Evolutionary conservation across 192 early-diverging fungal genomes (phyloP).

Genomic region (Obelidium mucronatum): DNA sequence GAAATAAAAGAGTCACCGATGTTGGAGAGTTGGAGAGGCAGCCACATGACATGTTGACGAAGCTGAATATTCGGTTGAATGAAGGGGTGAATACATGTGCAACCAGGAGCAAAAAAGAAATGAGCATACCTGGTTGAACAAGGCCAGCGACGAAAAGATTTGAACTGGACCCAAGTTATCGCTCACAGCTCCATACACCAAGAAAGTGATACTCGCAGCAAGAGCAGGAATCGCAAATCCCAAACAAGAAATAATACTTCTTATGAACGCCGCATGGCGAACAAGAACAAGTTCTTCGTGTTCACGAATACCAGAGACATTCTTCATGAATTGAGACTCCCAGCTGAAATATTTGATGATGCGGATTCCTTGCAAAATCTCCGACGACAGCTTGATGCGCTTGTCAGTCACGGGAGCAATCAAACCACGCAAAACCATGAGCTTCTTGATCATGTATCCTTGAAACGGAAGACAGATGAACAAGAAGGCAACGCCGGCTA

Average conservation of each 20-base stretch:
- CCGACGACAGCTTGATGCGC: conserved; percentile 75
- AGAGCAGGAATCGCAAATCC: conserved; percentile 59
- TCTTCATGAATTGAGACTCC: conserved; percentile 67
- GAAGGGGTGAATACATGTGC: background rate
- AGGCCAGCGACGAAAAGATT: conserved; percentile 57
- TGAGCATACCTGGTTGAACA: conserved; percentile 45
- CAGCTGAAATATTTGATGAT: conserved; percentile 81
- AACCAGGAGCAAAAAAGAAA: background rate
- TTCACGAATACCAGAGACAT: conserved; percentile 62
- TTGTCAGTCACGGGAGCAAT: conserved; percentile 69
- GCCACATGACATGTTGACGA: conserved; percentile 60
- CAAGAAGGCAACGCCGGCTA: conserved; percentile 20
- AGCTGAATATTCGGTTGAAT: conserved; percentile 23
- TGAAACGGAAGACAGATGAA: conserved; percentile 40
- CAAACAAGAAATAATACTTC: conserved; percentile 12
- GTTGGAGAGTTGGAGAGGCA: conserved; percentile 48
- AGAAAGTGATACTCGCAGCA: conserved; percentile 46
- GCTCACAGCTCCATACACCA: conserved; percentile 47
- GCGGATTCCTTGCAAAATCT: conserved; percentile 76
- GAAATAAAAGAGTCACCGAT: conserved; percentile 58
- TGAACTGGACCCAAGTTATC: background rate
- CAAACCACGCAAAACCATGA: conserved; percentile 45
- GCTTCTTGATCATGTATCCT: conserved; percentile 40
- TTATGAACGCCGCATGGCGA: conserved; percentile 4
- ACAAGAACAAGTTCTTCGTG: conserved; percentile 40